Evolutionary conservation across 2,329 filamentous ascomycete genomes (phyloP).

Genomic region (Microsporum audouinii): DNA sequence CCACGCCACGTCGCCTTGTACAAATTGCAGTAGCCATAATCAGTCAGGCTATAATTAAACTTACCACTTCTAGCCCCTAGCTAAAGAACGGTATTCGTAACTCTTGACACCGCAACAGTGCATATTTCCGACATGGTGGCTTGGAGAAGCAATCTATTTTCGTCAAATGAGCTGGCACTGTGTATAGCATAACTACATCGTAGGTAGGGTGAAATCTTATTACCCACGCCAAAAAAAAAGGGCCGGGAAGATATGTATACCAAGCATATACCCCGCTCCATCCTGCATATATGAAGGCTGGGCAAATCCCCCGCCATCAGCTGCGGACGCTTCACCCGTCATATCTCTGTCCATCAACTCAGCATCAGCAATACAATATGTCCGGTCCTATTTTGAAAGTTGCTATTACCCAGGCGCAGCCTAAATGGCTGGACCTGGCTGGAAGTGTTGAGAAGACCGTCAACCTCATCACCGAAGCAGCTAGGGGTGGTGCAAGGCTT

Average conservation of each 20-base stretch:
- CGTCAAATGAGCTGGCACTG: too few species aligned
- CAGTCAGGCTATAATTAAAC: too few species aligned
- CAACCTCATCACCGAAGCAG: slow-evolving; percentile 45
- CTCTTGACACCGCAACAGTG: too few species aligned
- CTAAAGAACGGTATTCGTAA: too few species aligned
- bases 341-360: background rate
- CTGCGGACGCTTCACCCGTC: background rate
- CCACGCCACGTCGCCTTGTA: too few species aligned
- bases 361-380: background rate
- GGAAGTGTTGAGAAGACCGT: slow-evolving; percentile 47
- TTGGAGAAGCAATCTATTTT: too few species aligned
- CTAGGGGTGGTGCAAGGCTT: slow-evolving; percentile 42
- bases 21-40: too few species aligned
- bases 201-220: too few species aligned
- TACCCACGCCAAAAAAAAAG: too few species aligned
- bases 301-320: background rate
- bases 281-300: background rate
- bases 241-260: background rate
- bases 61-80: too few species aligned
- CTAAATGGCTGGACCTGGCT: slow-evolving; percentile 49
- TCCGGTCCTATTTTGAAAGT: slow-evolving; percentile 3
- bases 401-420: slow-evolving; percentile 41
- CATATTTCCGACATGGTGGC: too few species aligned
- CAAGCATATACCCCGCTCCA: background rate
- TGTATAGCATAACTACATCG: too few species aligned